These are phyloP conservation scores for Saitozyma podzolica DNA, from an alignment of 768 basidiomycete species.

Conservation along the genomic window DNA sequence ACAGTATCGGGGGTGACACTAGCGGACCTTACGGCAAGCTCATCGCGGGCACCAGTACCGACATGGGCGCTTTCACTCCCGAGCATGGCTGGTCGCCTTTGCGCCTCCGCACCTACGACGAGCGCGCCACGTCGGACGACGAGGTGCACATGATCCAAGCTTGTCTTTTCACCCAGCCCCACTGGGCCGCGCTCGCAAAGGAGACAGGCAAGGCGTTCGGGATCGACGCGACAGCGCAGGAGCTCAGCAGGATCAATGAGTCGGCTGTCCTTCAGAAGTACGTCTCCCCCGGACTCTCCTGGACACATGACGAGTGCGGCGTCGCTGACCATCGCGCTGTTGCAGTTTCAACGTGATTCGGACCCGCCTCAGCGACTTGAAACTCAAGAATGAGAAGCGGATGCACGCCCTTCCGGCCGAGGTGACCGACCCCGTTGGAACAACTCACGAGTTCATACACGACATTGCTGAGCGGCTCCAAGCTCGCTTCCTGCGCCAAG, in stretches of 20 bases:
- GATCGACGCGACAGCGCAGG: not conserved
- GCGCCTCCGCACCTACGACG: constrained; percentile 4
- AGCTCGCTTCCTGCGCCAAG: not conserved
- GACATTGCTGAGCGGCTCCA: not conserved
- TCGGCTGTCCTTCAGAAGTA: constrained; percentile 8
- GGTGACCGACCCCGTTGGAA: not conserved
- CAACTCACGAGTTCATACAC: not conserved
- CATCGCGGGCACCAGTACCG: not conserved
- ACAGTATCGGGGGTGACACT: constrained; percentile 7
- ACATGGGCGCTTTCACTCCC: constrained; percentile 4
- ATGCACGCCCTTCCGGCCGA: not conserved
- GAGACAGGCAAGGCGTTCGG: constrained; percentile 9
- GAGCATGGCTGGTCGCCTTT: constrained; percentile 17
- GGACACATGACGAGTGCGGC: not conserved
- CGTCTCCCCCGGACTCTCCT: not conserved
- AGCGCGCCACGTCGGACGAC: not conserved
- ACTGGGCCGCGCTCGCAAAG: constrained; percentile 17
- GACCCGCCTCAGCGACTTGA: not conserved
- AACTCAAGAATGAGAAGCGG: not conserved
- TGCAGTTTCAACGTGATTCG: not conserved
- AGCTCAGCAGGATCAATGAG: constrained; percentile 9
- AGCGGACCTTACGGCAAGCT: constrained; percentile 10
- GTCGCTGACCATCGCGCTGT: not conserved
- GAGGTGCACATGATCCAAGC: constrained; percentile 3
- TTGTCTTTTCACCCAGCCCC: constrained; percentile 2